A percentile compares a stretch with the other conserved stretches of the same genome.
Evolutionary conservation across 2,329 filamentous ascomycete genomes (phyloP).

Genomic region (Stemphylium lycopersici): DNA sequence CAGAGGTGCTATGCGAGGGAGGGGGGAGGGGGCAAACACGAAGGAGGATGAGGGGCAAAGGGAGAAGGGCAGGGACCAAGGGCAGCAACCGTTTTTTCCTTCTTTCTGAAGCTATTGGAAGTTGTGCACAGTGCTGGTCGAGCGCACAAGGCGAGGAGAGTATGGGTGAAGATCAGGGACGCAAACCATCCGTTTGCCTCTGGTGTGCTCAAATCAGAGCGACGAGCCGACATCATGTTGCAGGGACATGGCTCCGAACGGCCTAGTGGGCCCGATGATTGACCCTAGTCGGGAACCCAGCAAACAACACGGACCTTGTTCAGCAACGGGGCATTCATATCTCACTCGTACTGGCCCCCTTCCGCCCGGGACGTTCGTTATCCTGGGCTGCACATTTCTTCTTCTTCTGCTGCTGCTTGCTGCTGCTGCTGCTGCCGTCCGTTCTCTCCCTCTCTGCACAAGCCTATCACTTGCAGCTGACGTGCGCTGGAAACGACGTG

Average conservation of each 20-base stretch:
- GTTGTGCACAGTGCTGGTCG: neutral
- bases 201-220: conserved; percentile 7
- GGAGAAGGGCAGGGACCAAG: neutral
- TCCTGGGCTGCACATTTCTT: conserved; percentile 6
- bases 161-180: conserved; percentile 11
- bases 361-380: conserved; percentile 8
- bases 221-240: neutral
- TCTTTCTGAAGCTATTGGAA: neutral
- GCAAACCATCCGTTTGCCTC: conserved; percentile 4
- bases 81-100: neutral
- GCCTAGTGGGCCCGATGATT: conserved; percentile 18
- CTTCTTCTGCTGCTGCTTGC: conserved; percentile 5
- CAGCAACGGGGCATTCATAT: conserved; percentile 19
- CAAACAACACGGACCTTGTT: conserved; percentile 28
- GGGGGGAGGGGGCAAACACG: neutral
- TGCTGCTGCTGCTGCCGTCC: neutral
- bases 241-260: conserved; percentile 13
- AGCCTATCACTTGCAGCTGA: neutral
- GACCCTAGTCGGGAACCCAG: conserved; percentile 18
- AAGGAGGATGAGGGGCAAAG: too few relatives aligned
- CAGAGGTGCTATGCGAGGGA: neutral
- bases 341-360: conserved; percentile 17
- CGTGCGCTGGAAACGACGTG: neutral
- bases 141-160: neutral
- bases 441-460: neutral